Evolutionary conservation across 192 early-diverging fungal genomes (phyloP).

Genomic region (Backusella sp.): DNA sequence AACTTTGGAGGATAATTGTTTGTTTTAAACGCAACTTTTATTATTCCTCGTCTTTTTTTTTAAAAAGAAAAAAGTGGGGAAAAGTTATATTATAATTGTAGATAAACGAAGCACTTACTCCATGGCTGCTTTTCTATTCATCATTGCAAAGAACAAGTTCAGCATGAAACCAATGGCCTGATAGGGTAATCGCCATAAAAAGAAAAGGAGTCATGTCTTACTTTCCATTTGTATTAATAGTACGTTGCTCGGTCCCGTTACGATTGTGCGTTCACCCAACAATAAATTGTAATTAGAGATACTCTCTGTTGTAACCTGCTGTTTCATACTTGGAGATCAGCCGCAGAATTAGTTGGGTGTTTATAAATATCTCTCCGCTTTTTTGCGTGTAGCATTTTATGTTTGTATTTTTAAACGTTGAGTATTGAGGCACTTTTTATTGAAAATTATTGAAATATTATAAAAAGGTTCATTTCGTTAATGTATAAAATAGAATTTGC

Average conservation of each 20-base stretch:
- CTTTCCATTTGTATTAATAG: neutral
- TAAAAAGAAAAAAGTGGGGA: neutral
- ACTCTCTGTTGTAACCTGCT: neutral
- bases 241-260: neutral
- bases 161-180: neutral
- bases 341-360: neutral
- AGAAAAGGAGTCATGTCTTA: neutral
- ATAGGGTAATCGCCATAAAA: neutral
- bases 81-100: neutral
- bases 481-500: neutral
- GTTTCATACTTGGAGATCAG: constrained; percentile 1
- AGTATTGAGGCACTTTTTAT: neutral
- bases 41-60: no score
- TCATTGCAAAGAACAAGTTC: neutral
- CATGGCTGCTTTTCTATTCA: neutral
- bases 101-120: neutral
- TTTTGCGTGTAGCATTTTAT: neutral
- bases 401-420: neutral
- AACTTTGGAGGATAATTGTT: no score
- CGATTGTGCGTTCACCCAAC: neutral
- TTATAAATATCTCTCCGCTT: neutral
- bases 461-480: neutral
- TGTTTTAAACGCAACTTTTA: no score
- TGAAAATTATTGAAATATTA: neutral
- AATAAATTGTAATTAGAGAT: neutral